Evolutionary conservation across 169 alveolate species (phyloP), one percentile per base, ranked within the genome.

Genomic region (Eimeria tenella): DNA sequence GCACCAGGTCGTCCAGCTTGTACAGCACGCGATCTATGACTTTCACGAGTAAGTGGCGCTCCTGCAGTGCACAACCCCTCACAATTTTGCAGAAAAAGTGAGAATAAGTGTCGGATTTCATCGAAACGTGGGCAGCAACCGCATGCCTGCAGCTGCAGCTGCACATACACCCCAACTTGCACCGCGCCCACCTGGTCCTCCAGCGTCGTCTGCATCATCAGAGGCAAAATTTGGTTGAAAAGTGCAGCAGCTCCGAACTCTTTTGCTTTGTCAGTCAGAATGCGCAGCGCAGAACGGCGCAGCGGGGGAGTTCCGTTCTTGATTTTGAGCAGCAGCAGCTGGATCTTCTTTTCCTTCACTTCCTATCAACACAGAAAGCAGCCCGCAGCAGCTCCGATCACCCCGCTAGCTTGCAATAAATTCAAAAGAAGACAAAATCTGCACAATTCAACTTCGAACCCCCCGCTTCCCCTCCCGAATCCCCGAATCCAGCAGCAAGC

Each of bases 281-380:
- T 97, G 87, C 99, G 98, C 77, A 99, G 90, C 3, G 99, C 99
- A 71, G 98, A 95, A 60, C 99, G 97, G 50, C 99, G 96, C 97
- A 98, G 97, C 31, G 99, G 99, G 23, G 99, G 99, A 0, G 99
- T 98, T 11, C 99, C 99, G 94, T 99, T 99, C 95, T 99, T 99
- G 70, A 99, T 98, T 97, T 99, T 99, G 71, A 99, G 96, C 79
- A 99, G 93, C 60, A 98, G 97, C 75, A 98, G 97, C 98, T 98
- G 97, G 71, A 99, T 98, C 92, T 98, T 97, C 89, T 99, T 97
- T 62, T 99, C 99, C 95, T 99, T 99, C 81, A 97, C 97, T 75
- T 99, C 99, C 84, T 99, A 99, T 2, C 23, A 73, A 49, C 31
- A 4, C 58, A 11, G 5, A 9, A 9, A 0, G 4, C 65, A 68